Percentiles rank a stretch among this genome's conserved stretches.
phyloP scores from a whole-genome alignment of 2,329 filamentous ascomycete species.

The Xylaria polymorpha region DNA sequence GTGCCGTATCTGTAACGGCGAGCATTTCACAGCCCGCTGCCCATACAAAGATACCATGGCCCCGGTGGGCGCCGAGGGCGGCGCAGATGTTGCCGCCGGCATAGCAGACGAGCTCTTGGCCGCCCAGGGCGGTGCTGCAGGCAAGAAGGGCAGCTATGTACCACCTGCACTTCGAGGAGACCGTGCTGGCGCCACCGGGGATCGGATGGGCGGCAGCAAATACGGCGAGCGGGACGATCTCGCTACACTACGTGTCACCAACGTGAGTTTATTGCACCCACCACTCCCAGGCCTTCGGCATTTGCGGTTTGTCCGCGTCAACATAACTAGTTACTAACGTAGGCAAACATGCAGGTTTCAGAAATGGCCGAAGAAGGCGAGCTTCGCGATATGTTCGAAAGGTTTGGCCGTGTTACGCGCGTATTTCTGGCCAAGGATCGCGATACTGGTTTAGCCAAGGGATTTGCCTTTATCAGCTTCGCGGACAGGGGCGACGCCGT shows the following conservation, averaged over 20 bases:
- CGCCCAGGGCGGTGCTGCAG: conserved; percentile 61
- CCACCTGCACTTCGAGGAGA: conserved; percentile 90
- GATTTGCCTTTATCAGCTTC: conserved; percentile 98
- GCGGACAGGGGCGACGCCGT: conserved; percentile 89
- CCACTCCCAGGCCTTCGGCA: conserved; percentile 9
- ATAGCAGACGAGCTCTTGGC: conserved; percentile 62
- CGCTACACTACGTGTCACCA: conserved; percentile 95
- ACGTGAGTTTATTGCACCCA: conserved; percentile 72
- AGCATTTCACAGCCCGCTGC: conserved; percentile 99
- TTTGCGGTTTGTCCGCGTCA: not conserved
- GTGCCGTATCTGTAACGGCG: conserved; percentile 97
- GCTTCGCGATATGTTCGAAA: conserved; percentile 96
- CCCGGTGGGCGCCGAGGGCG: conserved; percentile 73
- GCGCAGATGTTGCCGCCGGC: conserved; percentile 64
- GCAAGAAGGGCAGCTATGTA: conserved; percentile 87
- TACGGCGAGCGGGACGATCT: conserved; percentile 94
- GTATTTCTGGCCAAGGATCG: conserved; percentile 98
- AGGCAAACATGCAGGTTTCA: conserved; percentile 73
- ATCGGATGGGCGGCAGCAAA: conserved; percentile 88
- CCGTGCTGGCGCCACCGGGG: conserved; percentile 70
- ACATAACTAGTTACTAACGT: conserved; percentile 1
- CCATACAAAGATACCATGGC: conserved; percentile 99
- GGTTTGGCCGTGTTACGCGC: conserved; percentile 94
- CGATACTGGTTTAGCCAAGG: conserved; percentile 95
- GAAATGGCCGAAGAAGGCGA: conserved; percentile 97